Percentiles rank a stretch among this genome's conserved stretches.
Evolutionary conservation across 2,329 filamentous ascomycete genomes (phyloP).

Genomic region (Ustulina deusta): DNA sequence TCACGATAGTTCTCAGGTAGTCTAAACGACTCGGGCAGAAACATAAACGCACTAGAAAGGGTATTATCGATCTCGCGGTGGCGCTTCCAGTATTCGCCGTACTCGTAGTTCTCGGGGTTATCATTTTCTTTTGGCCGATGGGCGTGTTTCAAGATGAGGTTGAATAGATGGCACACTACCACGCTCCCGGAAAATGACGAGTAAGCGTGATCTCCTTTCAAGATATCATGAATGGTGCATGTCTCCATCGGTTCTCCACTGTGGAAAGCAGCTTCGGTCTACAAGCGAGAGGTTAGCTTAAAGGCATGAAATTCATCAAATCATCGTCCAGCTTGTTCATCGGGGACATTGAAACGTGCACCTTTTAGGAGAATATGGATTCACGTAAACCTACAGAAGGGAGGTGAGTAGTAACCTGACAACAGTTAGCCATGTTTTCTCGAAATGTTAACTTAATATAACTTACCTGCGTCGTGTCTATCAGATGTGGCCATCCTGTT

Average conservation of each 20-base stretch:
- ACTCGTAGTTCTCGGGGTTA: conserved; percentile 76
- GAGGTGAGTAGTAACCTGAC: conserved; percentile 80
- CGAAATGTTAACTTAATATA: background rate
- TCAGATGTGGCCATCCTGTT: conserved; percentile 88
- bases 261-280: conserved; percentile 81
- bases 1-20: conserved; percentile 77
- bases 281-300: conserved; percentile 41
- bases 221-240: conserved; percentile 71
- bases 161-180: conserved; percentile 82
- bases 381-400: conserved; percentile 59
- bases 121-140: conserved; percentile 79
- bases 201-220: conserved; percentile 69
- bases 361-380: background rate
- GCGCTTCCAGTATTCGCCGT: conserved; percentile 86
- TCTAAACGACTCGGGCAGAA: conserved; percentile 79
- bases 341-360: background rate
- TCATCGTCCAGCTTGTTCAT: background rate
- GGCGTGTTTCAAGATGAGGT: conserved; percentile 82
- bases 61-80: conserved; percentile 86
- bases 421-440: conserved; percentile 30
- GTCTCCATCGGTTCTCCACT: conserved; percentile 73
- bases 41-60: conserved; percentile 81
- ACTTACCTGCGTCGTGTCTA: conserved; percentile 76
- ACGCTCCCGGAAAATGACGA: conserved; percentile 79
- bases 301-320: background rate